Evolutionary conservation across 2,329 filamentous ascomycete genomes (phyloP).

Genomic region (Talaromyces albobiverticillius): DNA sequence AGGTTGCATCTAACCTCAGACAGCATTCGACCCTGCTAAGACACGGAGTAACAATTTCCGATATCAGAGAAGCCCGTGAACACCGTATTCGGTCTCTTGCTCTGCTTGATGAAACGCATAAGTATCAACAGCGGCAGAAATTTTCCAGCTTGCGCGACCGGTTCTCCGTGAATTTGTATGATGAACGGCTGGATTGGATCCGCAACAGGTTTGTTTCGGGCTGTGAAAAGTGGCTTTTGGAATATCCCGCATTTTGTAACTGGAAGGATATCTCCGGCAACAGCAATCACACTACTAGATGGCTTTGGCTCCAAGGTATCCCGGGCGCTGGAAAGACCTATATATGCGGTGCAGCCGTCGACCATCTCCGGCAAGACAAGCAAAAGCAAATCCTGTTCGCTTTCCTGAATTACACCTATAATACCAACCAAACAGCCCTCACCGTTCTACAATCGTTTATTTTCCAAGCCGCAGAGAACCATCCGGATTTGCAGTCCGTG

Average conservation of each 20-base stretch:
- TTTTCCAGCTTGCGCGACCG: background rate
- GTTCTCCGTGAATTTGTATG: constrained; percentile 16
- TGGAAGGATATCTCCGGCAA: constrained; percentile 9
- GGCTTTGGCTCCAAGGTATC: constrained; percentile 23
- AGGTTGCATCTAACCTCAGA: constrained; percentile 14
- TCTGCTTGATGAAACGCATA: constrained; percentile 1
- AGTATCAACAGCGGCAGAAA: constrained; percentile 14
- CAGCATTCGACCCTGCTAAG: constrained; percentile 12
- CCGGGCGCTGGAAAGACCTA: constrained; percentile 23
- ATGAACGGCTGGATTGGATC: constrained; percentile 15
- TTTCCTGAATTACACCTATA: constrained; percentile 16
- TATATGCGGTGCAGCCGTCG: constrained; percentile 7
- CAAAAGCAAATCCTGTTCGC: constrained; percentile 14
- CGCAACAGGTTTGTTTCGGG: background rate
- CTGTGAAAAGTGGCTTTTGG: constrained; percentile 17
- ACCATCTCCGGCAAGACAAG: background rate
- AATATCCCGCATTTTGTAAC: constrained; percentile 6
- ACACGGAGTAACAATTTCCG: constrained; percentile 17
- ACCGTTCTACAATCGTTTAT: constrained; percentile 24
- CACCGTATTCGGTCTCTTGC: constrained; percentile 8
- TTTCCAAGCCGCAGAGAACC: constrained; percentile 21
- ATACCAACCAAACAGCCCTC: constrained; percentile 15
- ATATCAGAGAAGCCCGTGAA: constrained; percentile 18
- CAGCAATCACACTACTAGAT: background rate
- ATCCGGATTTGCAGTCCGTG: constrained; percentile 21